Evolutionary conservation across 75 land plant genomes (phyloP), one percentile per base, ranked within the genome.

Genomic region (Pseudotsuga menziesii): DNA sequence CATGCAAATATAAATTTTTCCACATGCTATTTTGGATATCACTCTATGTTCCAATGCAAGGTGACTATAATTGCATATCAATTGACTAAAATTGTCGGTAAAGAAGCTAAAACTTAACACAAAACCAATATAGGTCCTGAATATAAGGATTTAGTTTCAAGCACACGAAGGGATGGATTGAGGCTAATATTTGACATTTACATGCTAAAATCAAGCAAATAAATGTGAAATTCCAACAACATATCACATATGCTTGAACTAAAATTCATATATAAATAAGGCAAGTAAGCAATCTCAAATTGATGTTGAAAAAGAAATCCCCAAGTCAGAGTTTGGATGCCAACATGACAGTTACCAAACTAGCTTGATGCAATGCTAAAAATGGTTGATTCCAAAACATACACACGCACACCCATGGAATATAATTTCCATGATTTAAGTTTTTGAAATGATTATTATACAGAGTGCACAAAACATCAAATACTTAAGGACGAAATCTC

Each of bases 151-250:
- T 64, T 15, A 16, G 14, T 64, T 32, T 64, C 20, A 64, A 23
- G 4, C 16, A 32, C 14, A 64, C 32, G 4, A 32, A 64, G 17
- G 66, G 26, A 62, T 12, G 66, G 16, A 5, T 61, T 61, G 7
- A 32, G 2, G 17, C 69, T 29, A 32, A 64, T 2, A 39, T 48
- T 48, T 48, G 29, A 32, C 4, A 17, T 64, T 64, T 64, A 36
- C 69, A 64, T 32, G 69, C 69, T 64, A 64, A 64, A 64, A 64
- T 64, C 35, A 64, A 64, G 13, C 69, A 32, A 64, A 6, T 7
- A 64, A 32, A 16, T 25, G 2, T 32, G 36, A 32, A 32, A 1
- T 15, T 29, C 2, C 17, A 29, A 32, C 69, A 64, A 32, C 20
- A 64, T 16, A 64, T 26, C 39, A 64, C 35, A 29, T 29, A 4